Evolutionary conservation across 805 yeast species (phyloP).

Genomic region (Yamadazyma takamatsuzukensis): DNA sequence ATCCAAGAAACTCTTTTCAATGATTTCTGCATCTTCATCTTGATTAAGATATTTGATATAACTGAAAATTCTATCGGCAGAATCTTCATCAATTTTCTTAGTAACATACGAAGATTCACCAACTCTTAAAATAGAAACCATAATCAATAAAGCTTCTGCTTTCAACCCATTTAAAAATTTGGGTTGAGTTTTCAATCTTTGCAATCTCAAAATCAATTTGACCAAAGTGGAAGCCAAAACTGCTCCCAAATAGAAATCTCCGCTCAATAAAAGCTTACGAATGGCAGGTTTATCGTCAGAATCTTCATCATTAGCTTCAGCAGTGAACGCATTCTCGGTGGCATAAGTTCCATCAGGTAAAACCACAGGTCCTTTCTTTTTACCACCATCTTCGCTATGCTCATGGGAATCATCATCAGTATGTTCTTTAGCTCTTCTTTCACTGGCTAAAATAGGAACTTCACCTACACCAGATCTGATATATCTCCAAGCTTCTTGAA

Average conservation of each 20-base stretch:
- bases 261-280: conserved; percentile 75
- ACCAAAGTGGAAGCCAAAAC: conserved; percentile 85
- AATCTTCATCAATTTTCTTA: conserved; percentile 89
- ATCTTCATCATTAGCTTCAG: conserved; percentile 38
- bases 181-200: conserved; percentile 50
- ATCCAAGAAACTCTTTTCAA: conserved; percentile 72
- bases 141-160: conserved; percentile 90
- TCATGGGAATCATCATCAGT: conserved; percentile 17
- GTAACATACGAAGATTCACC: conserved; percentile 71
- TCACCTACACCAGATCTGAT: conserved; percentile 84
- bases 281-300: conserved; percentile 62
- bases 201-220: conserved; percentile 77
- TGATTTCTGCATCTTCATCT: conserved; percentile 48
- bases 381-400: conserved; percentile 11
- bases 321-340: conserved; percentile 78
- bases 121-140: conserved; percentile 87
- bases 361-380: conserved; percentile 66
- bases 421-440: conserved; percentile 40
- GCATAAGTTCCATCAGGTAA: conserved; percentile 99
- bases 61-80: conserved; percentile 89
- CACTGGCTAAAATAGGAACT: conserved; percentile 81
- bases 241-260: conserved; percentile 88
- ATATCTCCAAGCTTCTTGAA: conserved; percentile 83
- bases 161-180: conserved; percentile 73
- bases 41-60: conserved; percentile 78